Base-by-base conservation (phyloP, 345 rosid species). In the Draba incana region DNA sequence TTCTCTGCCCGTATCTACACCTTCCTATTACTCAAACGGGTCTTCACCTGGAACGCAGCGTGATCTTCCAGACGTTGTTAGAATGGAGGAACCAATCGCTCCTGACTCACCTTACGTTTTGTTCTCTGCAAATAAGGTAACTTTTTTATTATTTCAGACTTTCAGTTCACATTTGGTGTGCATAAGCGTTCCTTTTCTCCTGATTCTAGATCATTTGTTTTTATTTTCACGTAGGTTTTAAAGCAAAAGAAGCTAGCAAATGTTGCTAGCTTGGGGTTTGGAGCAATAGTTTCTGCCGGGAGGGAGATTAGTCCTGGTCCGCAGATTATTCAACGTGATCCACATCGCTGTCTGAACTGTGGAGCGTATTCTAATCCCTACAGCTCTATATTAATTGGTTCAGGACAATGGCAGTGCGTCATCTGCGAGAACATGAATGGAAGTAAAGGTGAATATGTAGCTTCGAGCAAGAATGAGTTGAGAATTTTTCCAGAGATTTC, bases 371-470 rank as follows among this genome's bases (percentile, higher is more conserved):
- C 91, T n/a, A 92, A 95, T 84, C 68, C 85, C 15, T 88, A 88
- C 44, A 86, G 89, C 84, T 82, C 87, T 68, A 78, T 92, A 64
- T 77, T 95, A 71, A 78, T 89, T 74, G 87, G 99, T 50, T 92
- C 97, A 14, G 99, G 98, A 55, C 96, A 95, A 74, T 95, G 97
- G 99, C 96, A 95, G 68, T 95, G 99, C 52, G 82, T 92, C 44
- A 81, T 95, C 64, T 95, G 97, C 78, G 44, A 69, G 69, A 80
- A 59, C 50, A 65, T 95, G 80, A 88, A 89, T 79, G 92, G 83
- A 46, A 95, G 98, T 79, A 84, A 75, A 78, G 96, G 96, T 54
- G 99, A 91, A 78, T 95, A 95, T 54, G 74, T 85, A 55, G 90
- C 96, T 77, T 67, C 90, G 9, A 81, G 72, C 80, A 88, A 84